Evolutionary conservation across 148 eudicot genomes (phyloP).

Genomic region (Rhododendron ovatum): DNA sequence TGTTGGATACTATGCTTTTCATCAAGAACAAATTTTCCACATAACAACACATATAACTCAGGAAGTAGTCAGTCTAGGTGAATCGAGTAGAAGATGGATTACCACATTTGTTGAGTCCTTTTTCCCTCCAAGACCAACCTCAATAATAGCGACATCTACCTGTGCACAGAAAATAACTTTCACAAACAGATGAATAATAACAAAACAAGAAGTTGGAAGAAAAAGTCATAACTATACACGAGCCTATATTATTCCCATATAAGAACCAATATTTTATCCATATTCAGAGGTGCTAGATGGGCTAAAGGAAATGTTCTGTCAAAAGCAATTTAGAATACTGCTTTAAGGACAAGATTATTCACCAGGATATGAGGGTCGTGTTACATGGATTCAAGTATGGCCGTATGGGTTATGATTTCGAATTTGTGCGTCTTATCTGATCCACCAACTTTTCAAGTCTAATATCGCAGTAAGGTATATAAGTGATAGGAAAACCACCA

Average conservation of each 20-base stretch:
- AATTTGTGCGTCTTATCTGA: neutral
- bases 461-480: neutral
- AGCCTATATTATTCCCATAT: neutral
- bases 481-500: neutral
- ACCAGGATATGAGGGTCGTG: neutral
- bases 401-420: neutral
- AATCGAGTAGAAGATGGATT: constrained; percentile 18
- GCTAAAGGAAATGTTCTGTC: neutral
- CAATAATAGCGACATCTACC: constrained; percentile 91
- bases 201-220: neutral
- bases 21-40: neutral
- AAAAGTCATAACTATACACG: neutral
- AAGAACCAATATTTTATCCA: neutral
- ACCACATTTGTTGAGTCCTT: constrained; percentile 92
- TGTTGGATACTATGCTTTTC: neutral
- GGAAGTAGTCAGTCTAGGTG: neutral
- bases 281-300: neutral
- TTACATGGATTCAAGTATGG: neutral
- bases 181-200: neutral
- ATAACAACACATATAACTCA: neutral
- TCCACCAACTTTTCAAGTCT: neutral
- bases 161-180: constrained; percentile 18
- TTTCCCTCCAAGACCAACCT: constrained; percentile 86
- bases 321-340: neutral
- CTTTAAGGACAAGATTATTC: neutral